phyloP scores from a whole-genome alignment of 768 basidiomycete genomes.

The Auriculariales sp. region DNA sequence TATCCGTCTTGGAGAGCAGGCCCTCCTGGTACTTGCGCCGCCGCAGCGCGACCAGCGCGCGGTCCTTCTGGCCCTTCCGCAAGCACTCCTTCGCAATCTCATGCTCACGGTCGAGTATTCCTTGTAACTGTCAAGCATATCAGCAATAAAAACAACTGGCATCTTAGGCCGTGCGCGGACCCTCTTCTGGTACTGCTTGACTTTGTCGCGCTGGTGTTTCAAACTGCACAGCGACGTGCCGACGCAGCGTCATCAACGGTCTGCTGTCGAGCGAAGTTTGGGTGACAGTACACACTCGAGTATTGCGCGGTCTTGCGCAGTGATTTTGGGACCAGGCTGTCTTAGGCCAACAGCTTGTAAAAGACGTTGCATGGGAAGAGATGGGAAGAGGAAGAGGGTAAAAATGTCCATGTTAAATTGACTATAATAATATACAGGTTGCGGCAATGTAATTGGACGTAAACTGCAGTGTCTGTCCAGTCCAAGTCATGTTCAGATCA shows the following conservation, averaged over 20 bases:
- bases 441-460: too few relatives aligned
- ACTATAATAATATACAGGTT: too few relatives aligned
- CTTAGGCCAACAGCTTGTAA: background rate
- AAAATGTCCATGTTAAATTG: too few relatives aligned
- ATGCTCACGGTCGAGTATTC: slow-evolving; percentile 72
- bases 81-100: slow-evolving; percentile 79
- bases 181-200: slow-evolving; percentile 91
- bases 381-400: too few relatives aligned
- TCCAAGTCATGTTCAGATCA: too few relatives aligned
- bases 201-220: slow-evolving; percentile 90
- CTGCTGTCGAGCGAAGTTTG: slow-evolving; percentile 6
- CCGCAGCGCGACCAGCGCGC: slow-evolving; percentile 77
- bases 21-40: slow-evolving; percentile 89
- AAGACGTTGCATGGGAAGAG: background rate
- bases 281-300: slow-evolving; percentile 93
- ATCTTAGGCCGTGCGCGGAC: slow-evolving; percentile 25
- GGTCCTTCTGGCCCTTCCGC: slow-evolving; percentile 66
- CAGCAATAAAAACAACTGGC: background rate
- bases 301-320: slow-evolving; percentile 85
- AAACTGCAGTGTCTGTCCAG: too few relatives aligned
- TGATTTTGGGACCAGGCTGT: slow-evolving; percentile 53
- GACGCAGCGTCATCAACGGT: slow-evolving; percentile 7
- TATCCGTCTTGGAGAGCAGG: slow-evolving; percentile 75
- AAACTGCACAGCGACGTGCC: slow-evolving; percentile 37
- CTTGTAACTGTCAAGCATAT: slow-evolving; percentile 51